These are phyloP conservation scores for Dipteronia dyeriana DNA, from an alignment of 345 rosid species.

Conservation along the genomic window DNA sequence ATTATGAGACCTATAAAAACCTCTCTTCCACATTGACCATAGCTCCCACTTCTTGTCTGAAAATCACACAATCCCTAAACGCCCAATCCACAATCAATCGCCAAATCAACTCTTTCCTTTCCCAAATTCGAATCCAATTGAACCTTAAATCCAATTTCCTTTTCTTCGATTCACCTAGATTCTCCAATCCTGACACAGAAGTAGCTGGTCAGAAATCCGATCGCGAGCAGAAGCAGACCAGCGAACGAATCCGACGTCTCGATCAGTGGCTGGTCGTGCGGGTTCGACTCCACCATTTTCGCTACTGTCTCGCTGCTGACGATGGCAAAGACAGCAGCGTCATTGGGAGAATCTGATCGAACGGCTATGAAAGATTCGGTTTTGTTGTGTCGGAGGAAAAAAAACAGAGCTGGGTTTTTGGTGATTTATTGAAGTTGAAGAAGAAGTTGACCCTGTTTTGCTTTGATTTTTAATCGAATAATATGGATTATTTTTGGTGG, in stretches of 20 bases:
- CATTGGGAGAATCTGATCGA: background rate
- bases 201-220: constrained; percentile 42
- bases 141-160: no score
- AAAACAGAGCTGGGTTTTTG: background rate
- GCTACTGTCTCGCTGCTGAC: constrained; percentile 43
- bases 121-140: no score
- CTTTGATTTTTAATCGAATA: no score
- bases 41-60: no score
- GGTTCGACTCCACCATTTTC: constrained; percentile 60
- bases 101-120: no score
- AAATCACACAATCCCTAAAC: no score
- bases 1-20: no score
- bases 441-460: background rate
- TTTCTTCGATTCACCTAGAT: no score
- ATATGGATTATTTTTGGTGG: no score
- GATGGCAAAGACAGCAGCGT: background rate
- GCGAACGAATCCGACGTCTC: constrained; percentile 73
- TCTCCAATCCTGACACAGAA: no score
- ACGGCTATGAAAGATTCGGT: background rate
- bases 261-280: constrained; percentile 67
- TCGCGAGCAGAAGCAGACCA: constrained; percentile 58
- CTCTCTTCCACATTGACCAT: no score
- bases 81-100: no score
- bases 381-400: background rate
- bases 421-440: background rate